phyloP scores from a whole-genome alignment of 768 basidiomycete genomes.

The Pleurotus djamor region DNA sequence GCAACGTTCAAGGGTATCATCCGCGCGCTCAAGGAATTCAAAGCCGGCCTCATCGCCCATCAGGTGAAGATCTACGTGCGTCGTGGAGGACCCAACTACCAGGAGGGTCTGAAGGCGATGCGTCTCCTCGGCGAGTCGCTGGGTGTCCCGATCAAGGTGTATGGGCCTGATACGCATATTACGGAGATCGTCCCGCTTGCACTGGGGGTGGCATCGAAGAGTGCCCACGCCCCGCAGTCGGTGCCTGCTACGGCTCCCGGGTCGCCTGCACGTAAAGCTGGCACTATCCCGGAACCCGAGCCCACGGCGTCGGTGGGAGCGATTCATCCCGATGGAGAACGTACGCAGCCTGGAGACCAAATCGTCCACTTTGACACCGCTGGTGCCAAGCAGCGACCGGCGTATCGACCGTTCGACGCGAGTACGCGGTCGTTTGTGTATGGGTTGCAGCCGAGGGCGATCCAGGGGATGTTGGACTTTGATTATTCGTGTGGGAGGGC shows the following conservation, averaged over 20 bases:
- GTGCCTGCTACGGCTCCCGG: constrained; percentile 43
- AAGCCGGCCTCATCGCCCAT: constrained; percentile 78
- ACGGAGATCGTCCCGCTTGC: constrained; percentile 98
- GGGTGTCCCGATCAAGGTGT: constrained; percentile 95
- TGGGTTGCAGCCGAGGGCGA: constrained; percentile 98
- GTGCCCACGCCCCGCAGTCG: constrained; percentile 14
- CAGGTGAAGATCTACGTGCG: constrained; percentile 95
- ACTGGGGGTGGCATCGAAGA: constrained; percentile 75
- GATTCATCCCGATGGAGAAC: constrained; percentile 76
- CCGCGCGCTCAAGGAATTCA: constrained; percentile 92
- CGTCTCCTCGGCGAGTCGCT: constrained; percentile 94
- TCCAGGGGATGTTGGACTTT: constrained; percentile 96
- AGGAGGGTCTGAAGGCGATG: constrained; percentile 98
- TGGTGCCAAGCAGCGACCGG: constrained; percentile 52
- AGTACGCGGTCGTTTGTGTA: constrained; percentile 96
- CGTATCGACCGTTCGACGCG: constrained; percentile 90
- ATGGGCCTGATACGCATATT: constrained; percentile 98
- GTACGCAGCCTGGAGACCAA: constrained; percentile 83
- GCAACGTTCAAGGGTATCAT: constrained; percentile 99
- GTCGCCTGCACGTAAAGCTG: constrained; percentile 41
- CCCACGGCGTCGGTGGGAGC: constrained; percentile 55
- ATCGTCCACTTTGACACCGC: constrained; percentile 84
- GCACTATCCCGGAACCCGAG: constrained; percentile 26
- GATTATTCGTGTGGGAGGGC: constrained; percentile 96
- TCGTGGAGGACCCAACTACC: constrained; percentile 99